These are phyloP conservation scores for Xerocomellus chrysenteron DNA, from an alignment of 768 basidiomycete genomes.

Conservation along the genomic window DNA sequence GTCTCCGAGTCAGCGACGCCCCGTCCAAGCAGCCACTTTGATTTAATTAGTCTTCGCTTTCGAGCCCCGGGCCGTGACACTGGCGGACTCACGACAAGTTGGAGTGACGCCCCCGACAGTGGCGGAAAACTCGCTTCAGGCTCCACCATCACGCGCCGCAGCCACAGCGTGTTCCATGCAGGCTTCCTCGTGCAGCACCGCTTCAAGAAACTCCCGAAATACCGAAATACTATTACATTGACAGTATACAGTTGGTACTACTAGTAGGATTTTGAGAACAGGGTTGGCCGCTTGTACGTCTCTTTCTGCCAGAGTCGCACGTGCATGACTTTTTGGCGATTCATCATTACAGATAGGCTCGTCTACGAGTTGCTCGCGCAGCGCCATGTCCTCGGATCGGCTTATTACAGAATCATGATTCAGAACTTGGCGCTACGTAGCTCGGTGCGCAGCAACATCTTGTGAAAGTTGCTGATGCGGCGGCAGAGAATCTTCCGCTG, in stretches of 20 bases:
- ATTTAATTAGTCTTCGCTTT: not conserved
- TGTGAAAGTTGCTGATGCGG: not conserved
- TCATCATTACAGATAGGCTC: too few species aligned
- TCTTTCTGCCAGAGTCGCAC: too few species aligned
- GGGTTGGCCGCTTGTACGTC: too few species aligned
- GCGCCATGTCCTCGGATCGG: slow-evolving; percentile 1
- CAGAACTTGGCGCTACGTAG: not conserved
- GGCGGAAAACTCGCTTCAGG: not conserved
- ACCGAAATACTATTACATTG: not conserved
- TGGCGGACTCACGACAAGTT: not conserved
- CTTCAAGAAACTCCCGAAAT: not conserved
- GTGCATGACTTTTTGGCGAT: too few species aligned
- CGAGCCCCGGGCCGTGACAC: not conserved
- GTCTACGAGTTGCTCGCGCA: not conserved
- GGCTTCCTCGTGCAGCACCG: slow-evolving; percentile 2
- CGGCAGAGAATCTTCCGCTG: not conserved
- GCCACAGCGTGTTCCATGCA: not conserved
- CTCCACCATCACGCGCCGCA: not conserved
- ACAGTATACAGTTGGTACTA: not conserved
- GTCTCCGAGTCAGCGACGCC: not conserved
- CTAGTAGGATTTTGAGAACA: too few species aligned
- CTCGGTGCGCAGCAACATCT: not conserved
- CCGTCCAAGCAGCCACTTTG: not conserved
- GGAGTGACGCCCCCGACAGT: too few species aligned
- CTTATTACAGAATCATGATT: too few species aligned